phyloP scores from a whole-genome alignment of 768 basidiomycete species.

The Floccularia luteovirens region DNA sequence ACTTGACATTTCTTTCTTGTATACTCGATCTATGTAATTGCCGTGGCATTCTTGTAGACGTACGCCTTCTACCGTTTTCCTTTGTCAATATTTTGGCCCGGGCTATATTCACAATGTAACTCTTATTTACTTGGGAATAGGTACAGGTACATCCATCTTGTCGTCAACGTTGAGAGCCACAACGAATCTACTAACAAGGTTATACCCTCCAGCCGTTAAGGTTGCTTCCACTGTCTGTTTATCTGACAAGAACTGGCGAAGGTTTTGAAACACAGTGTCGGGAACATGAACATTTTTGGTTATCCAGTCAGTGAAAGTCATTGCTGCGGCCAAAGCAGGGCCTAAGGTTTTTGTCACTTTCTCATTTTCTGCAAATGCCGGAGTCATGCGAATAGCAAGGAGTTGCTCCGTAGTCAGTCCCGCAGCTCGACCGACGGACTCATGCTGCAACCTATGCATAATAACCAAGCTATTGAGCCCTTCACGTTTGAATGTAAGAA shows the following conservation, averaged over 20 bases:
- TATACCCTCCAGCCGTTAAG: constrained; percentile 19
- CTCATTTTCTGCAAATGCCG: constrained; percentile 7
- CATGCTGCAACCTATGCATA: constrained; percentile 19
- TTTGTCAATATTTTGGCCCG: too few species aligned
- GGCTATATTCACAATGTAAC: constrained; percentile 1
- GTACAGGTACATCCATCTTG: constrained; percentile 18
- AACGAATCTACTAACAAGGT: constrained; percentile 20
- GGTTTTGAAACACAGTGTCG: constrained; percentile 12
- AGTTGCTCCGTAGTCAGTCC: constrained; percentile 21
- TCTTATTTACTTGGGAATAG: constrained; percentile 10
- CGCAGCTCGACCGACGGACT: constrained; percentile 21
- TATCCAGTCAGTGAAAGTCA: constrained; percentile 20
- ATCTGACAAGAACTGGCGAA: constrained; percentile 14
- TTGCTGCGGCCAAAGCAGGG: constrained; percentile 14
- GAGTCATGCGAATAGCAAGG: constrained; percentile 15
- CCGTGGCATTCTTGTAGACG: too few species aligned
- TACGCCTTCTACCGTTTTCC: too few species aligned
- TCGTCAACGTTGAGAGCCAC: constrained; percentile 19
- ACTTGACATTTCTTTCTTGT: too few species aligned
- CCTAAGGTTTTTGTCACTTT: constrained; percentile 11
- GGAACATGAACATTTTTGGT: constrained; percentile 16
- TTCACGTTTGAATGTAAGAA: neutral
- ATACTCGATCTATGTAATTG: too few species aligned
- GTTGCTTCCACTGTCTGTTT: constrained; percentile 19
- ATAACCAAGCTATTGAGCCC: too few species aligned